Percentiles rank a stretch among this genome's conserved stretches.
These are phyloP conservation scores for Dactylonectria estremocensis DNA, from an alignment of 2,329 filamentous ascomycete genomes.

Conservation along the genomic window DNA sequence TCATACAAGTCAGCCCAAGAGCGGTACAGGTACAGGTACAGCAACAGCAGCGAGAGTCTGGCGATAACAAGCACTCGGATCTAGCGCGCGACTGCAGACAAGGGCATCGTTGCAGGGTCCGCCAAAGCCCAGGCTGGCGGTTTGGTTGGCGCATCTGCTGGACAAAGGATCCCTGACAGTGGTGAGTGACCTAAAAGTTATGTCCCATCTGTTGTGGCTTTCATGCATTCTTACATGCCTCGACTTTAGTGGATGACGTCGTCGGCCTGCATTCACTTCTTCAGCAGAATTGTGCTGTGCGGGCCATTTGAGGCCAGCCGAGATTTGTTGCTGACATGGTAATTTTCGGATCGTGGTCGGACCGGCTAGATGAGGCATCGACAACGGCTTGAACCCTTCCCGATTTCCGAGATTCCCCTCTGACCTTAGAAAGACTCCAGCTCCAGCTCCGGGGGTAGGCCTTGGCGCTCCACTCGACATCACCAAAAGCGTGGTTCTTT, in stretches of 20 bases:
- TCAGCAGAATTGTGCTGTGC: neutral
- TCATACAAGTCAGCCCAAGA: neutral
- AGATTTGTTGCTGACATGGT: neutral
- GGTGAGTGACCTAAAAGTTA: slow-evolving; percentile 3
- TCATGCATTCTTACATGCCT: slow-evolving; percentile 1
- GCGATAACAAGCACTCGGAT: slow-evolving; percentile 22
- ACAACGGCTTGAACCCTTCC: neutral
- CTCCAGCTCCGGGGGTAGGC: neutral
- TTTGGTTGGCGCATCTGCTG: slow-evolving; percentile 11
- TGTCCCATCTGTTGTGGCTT: neutral
- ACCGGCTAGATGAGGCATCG: slow-evolving; percentile 12
- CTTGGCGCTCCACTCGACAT: slow-evolving; percentile 33
- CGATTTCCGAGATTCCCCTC: slow-evolving; percentile 22
- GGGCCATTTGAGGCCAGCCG: neutral
- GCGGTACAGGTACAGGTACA: slow-evolving; percentile 7
- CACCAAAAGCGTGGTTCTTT: slow-evolving; percentile 11
- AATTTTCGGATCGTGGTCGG: slow-evolving; percentile 2
- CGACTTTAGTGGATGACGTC: slow-evolving; percentile 21
- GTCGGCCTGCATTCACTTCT: slow-evolving; percentile 10
- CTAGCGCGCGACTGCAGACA: slow-evolving; percentile 16
- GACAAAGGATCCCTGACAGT: slow-evolving; percentile 13
- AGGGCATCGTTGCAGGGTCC: slow-evolving; percentile 6
- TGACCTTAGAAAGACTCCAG: neutral
- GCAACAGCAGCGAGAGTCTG: neutral
- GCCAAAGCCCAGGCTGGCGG: slow-evolving; percentile 16